These are phyloP conservation scores for Penicillium digitatum DNA, from an alignment of 2,329 filamentous ascomycete genomes.

Conservation along the genomic window DNA sequence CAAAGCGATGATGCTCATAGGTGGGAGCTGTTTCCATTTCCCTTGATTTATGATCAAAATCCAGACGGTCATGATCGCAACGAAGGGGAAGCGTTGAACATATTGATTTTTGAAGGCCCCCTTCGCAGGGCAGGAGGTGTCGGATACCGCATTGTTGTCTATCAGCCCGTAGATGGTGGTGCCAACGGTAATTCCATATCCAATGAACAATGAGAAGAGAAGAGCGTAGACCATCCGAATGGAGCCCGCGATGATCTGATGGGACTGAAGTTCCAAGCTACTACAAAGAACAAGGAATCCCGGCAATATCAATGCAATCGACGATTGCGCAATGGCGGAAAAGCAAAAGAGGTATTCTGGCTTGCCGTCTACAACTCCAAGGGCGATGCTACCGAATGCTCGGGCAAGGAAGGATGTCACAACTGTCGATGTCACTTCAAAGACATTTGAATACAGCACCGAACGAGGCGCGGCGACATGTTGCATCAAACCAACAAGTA, in stretches of 20 bases:
- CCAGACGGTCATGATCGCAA: constrained; percentile 67
- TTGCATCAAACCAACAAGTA: constrained; percentile 68
- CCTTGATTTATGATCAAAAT: constrained; percentile 76
- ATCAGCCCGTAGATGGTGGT: constrained; percentile 59
- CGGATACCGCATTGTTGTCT: constrained; percentile 50
- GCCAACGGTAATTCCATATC: constrained; percentile 66
- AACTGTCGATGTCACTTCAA: constrained; percentile 60
- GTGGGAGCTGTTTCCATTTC: constrained; percentile 70
- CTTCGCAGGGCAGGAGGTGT: constrained; percentile 43
- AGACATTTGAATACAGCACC: constrained; percentile 60
- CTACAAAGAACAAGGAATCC: constrained; percentile 60
- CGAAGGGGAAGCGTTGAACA: constrained; percentile 63
- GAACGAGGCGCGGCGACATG: constrained; percentile 73
- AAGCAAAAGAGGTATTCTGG: constrained; percentile 60
- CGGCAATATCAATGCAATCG: constrained; percentile 66
- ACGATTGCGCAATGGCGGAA: constrained; percentile 64
- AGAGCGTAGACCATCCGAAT: constrained; percentile 45
- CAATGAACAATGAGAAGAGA: constrained; percentile 66
- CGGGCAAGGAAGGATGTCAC: constrained; percentile 64
- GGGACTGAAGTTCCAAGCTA: constrained; percentile 63
- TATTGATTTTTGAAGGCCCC: constrained; percentile 33
- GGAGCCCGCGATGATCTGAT: constrained; percentile 65
- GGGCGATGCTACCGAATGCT: constrained; percentile 60
- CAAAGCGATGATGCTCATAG: constrained; percentile 70
- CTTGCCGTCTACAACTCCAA: constrained; percentile 31